A percentile compares a stretch with the other conserved stretches of the same genome.
These are phyloP conservation scores for Mortierella alpina DNA, from an alignment of 192 early-diverging fungal genomes.

Conservation along the genomic window DNA sequence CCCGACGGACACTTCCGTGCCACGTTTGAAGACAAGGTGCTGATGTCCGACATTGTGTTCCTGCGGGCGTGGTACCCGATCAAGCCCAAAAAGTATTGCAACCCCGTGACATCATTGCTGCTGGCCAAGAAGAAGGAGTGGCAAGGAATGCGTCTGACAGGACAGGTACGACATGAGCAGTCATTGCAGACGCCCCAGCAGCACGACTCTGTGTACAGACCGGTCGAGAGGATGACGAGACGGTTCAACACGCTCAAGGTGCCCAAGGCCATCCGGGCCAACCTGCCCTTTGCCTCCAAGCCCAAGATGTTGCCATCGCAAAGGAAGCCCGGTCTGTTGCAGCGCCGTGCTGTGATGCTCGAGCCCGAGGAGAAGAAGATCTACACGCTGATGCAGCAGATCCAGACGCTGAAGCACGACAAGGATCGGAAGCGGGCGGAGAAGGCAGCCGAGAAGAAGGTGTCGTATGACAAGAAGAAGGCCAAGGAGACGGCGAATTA, in stretches of 20 bases:
- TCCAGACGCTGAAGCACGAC: slow-evolving; percentile 89
- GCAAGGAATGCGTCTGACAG: slow-evolving; percentile 90
- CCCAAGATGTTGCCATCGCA: slow-evolving; percentile 75
- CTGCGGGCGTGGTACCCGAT: slow-evolving; percentile 96
- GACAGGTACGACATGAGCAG: slow-evolving; percentile 82
- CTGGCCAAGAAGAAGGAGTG: slow-evolving; percentile 79
- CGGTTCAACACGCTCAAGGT: slow-evolving; percentile 87
- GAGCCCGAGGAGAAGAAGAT: slow-evolving; percentile 94
- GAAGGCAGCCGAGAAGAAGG: slow-evolving; percentile 64
- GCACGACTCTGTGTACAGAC: slow-evolving; percentile 88
- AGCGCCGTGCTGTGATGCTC: slow-evolving; percentile 86
- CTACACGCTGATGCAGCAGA: slow-evolving; percentile 82
- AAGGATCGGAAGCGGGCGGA: slow-evolving; percentile 83
- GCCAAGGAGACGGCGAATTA: slow-evolving; percentile 59
- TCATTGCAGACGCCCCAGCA: slow-evolving; percentile 76
- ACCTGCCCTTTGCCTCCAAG: slow-evolving; percentile 90
- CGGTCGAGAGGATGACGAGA: slow-evolving; percentile 79
- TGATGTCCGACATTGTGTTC: slow-evolving; percentile 97
- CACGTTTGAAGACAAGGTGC: slow-evolving; percentile 97
- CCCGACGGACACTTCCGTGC: slow-evolving; percentile 94
- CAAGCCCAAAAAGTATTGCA: slow-evolving; percentile 96
- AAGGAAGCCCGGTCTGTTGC: slow-evolving; percentile 61
- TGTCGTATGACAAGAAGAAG: slow-evolving; percentile 65
- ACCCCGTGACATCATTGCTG: slow-evolving; percentile 95
- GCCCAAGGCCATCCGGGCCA: slow-evolving; percentile 82